Base-by-base conservation (phyloP, 2,329 filamentous ascomycete species). In the Colletotrichum chlorophyti region DNA sequence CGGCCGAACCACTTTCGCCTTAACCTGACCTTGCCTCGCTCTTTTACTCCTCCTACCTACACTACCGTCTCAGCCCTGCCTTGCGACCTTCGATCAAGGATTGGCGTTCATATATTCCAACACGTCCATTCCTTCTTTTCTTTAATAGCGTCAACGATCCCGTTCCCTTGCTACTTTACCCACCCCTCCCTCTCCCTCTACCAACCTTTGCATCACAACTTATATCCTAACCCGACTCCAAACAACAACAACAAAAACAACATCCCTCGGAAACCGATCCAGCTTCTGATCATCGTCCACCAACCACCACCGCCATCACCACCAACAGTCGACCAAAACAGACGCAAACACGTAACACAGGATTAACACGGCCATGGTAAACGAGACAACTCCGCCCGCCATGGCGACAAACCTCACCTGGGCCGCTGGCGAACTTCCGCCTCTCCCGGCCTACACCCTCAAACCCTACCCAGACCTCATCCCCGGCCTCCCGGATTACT, bases 371-470 rank as follows among this genome's bases (percentile, higher is more conserved):
- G 62, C 53, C 69, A 80, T 79, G 77, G 73, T 73, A 63, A 77
- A 77, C 70, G 66, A 72, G 62, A 71, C 72, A 40, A 61, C 65
- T 42, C 47, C 52, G 52, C 63, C 66, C 49, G 66, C 69, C 61
- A 64, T 70, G 68, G 68, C 66, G 67, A 80, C 81, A 77, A 88
- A 86, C 70, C 71, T 78, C 54, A 83, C 83, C 15, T 78, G 79
- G 21, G 65, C 80, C 55, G 72, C 77, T 63, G 81, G 80, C 75
- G 85, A 87, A 68, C 84, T 98, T 50, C 93, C 94, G 65, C 91
- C 93, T 49, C 87, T 98, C 40, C 94, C 95, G 45, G 76, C 83
- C n/a, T 97, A 96, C 79, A 86, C 85, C 21, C 79, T 95, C 54
- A 80, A 80, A 63, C 86, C 87, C 8, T 85, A 89, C 41, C 83